Evolutionary conservation across 441 rosid genomes (phyloP), one percentile per base, ranked within the genome.

Genomic region (Populus hybrid): DNA sequence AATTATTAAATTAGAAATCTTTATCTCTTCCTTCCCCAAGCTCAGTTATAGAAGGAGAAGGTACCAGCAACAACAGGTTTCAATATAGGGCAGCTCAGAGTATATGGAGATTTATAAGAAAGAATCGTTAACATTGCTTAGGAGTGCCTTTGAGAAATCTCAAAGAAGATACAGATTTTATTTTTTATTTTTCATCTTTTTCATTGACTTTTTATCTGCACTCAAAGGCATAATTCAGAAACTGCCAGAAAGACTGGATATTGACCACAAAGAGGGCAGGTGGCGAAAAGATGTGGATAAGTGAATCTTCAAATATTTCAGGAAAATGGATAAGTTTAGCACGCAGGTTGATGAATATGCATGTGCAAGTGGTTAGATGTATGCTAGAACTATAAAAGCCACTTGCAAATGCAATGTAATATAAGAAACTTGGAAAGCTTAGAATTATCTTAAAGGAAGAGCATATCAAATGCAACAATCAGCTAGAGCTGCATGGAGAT

Each of bases 401-500:
- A 53, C 69, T 32, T 16, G 19, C 21, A 46, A 28, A 71, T 21
- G 74, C 63, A 71, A 59, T 50, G 2, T 21, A 30, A 53, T 72
- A 28, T 38, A 23, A 63, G 38, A 75, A 46, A 18, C 32, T 5
- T 40, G 53, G 10, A 38, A n/a, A 40, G 16, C 26, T 19, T 35
- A 74, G 34, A 65, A 73, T 8, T 21, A 72, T 64, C 66, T 46
- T 11, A 0, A 77, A 63, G 34, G 34, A 70, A 65, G 66, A 57
- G 72, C 61, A 76, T 61, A 23, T 2, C 2, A 65, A 67, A 36
- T 74, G 65, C 71, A 68, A 50, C 16, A 79, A 74, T 30, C 23
- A 32, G 46, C 50, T 16, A 78, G n/a, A 65, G 26, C 53, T 78
- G 59, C 64, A 70, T n/a, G 26, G 61, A 69, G 79, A 21, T 76